A percentile compares a stretch with the other conserved stretches of the same genome.
Conservation (phyloP, 2,329 filamentous ascomycete species). For the Cladobotryum mycophilum region DNA sequence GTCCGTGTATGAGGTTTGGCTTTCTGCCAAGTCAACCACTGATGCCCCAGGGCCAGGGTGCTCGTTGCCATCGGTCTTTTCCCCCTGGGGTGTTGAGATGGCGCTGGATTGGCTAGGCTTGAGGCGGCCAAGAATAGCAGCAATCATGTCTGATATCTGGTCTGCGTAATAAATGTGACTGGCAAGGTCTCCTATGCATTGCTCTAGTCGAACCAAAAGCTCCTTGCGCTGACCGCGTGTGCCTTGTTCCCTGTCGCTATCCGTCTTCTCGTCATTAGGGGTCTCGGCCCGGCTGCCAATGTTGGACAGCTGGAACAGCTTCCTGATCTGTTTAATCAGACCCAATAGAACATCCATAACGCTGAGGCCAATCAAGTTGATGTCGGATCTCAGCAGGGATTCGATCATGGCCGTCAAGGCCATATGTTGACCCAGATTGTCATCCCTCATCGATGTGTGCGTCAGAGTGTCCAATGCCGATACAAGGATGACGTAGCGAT, state of each 20-base stretch:
- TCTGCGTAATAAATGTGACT: slow-evolving; percentile 97
- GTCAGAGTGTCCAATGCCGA: slow-evolving; percentile 72
- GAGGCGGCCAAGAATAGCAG: slow-evolving; percentile 69
- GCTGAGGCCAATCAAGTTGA: slow-evolving; percentile 91
- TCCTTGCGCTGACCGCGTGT: slow-evolving; percentile 47
- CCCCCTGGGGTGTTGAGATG: slow-evolving; percentile 38
- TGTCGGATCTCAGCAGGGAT: slow-evolving; percentile 75
- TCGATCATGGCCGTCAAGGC: slow-evolving; percentile 72
- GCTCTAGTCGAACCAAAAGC: slow-evolving; percentile 65
- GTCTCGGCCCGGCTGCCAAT: slow-evolving; percentile 26
- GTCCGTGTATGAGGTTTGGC: slow-evolving; percentile 40
- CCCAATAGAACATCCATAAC: slow-evolving; percentile 91
- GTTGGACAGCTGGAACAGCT: slow-evolving; percentile 61
- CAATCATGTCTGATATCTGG: slow-evolving; percentile 91
- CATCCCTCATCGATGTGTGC: slow-evolving; percentile 60
- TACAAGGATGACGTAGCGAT: slow-evolving; percentile 84
- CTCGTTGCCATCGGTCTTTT: slow-evolving; percentile 39
- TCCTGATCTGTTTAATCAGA: slow-evolving; percentile 75
- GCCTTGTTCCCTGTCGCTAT: slow-evolving; percentile 26
- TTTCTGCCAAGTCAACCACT: slow-evolving; percentile 35
- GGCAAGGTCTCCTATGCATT: slow-evolving; percentile 82
- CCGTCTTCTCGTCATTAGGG: slow-evolving; percentile 28
- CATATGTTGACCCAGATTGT: slow-evolving; percentile 66
- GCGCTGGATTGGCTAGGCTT: slow-evolving; percentile 53
- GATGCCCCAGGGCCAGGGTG: slow-evolving; percentile 24